Base-by-base conservation (phyloP, 164 flowering plant genomes). In the Aristolochia californica region DNA sequence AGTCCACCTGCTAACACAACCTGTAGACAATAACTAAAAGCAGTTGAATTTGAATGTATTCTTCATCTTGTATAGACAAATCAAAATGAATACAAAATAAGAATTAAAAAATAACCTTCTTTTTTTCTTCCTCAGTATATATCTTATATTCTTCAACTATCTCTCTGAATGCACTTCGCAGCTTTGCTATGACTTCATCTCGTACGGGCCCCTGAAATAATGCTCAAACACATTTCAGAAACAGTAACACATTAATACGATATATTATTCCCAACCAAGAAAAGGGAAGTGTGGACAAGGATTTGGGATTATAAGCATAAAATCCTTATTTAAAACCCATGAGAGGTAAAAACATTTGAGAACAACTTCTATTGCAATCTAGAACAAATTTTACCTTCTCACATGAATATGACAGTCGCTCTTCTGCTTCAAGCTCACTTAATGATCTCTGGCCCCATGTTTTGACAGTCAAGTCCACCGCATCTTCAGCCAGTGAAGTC, bases 401-500 rank as follows among this genome's bases (percentile, higher is more conserved):
- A 79, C 96, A 89, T 55, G 83, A 84, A 76, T 89, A 93, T 21
- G 99, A 93, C 21, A 93, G 75, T 54, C 94, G 75, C 63, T 93
- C 99, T 72, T 93, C 99, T 15, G 94, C 97, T 74, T 93, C 99
- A 69, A 93, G 95, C 71, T 89, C 99, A 66, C 80, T 79, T 62
- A 89, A 71, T 21, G 88, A 84, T 72, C 75, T 83, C 71, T 76
- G 73, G 18, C 99, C 99, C 99, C 99, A 93, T 17, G 82, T 68
- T 72, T 81, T 74, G 20, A 75, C 80, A 72, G 97, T 91, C 61
- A 81, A 74, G 47, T 81, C 70, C 43, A 89, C 99, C 66, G 97
- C 96, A 65, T 83, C 96, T 70, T 85, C 97, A 56, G 94, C 85
- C 67, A 80, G 68, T 57, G 75, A 66, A 43, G 68, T 43, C 63